A percentile compares a stretch with the other conserved stretches of the same genome.
These are phyloP conservation scores for Fremontodendron californicum DNA, from an alignment of 345 rosid species.

Conservation along the genomic window DNA sequence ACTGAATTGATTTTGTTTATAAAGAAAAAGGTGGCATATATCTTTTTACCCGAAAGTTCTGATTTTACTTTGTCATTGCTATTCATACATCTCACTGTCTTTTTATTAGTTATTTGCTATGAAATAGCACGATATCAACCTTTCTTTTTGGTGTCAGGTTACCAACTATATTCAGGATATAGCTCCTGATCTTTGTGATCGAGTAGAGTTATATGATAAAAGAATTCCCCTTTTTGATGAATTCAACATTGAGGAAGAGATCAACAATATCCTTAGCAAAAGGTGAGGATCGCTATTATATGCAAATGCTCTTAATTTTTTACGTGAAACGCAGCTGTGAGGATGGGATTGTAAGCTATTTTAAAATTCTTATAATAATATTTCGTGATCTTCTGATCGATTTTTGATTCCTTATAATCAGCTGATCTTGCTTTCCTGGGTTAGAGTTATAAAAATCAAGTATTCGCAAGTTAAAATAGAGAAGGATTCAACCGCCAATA, in stretches of 20 bases:
- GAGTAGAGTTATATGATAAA: slow-evolving; percentile 74
- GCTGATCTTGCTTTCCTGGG: not conserved
- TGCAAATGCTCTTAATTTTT: slow-evolving; percentile 2
- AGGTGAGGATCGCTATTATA: slow-evolving; percentile 43
- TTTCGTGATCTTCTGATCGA: not conserved
- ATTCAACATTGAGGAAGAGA: slow-evolving; percentile 82
- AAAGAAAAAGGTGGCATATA: not conserved
- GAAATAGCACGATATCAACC: not conserved
- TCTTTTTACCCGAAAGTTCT: not conserved
- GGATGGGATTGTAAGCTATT: not conserved
- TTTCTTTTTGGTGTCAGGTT: slow-evolving; percentile 49
- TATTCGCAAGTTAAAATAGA: not conserved
- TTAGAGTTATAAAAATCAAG: not conserved
- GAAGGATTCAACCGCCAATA: not conserved
- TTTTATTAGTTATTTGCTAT: slow-evolving; percentile 13
- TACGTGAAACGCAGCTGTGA: not conserved
- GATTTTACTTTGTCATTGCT: not conserved
- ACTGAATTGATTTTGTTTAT: not conserved
- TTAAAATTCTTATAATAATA: not conserved
- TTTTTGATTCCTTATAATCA: not conserved
- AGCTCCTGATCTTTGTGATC: slow-evolving; percentile 90
- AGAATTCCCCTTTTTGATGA: slow-evolving; percentile 81
- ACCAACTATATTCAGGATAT: slow-evolving; percentile 94
- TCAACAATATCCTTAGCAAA: slow-evolving; percentile 80
- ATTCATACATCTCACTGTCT: not conserved